Evolutionary conservation across 805 yeast genomes (phyloP), one percentile per base, ranked within the genome.

Genomic region (Kodamaea hsintzibuensis): DNA sequence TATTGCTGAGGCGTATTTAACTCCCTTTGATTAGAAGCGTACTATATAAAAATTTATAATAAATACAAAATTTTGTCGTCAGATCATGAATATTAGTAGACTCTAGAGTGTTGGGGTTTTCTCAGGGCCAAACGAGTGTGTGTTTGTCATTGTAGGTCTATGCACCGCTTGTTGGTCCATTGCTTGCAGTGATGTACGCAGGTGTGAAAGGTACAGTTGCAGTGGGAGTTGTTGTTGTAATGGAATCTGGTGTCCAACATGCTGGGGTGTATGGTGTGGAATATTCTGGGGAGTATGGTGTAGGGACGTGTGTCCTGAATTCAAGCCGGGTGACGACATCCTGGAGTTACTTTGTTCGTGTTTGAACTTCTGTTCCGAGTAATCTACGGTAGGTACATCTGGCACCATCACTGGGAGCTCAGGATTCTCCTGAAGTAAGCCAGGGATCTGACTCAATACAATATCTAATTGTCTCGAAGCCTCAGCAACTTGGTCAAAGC

Each of bases 1-100:
- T 57, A 96, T 91, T 48, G 99, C 99, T 25, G 99, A 95, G 72
- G 93, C 97, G 7, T 93, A 91, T 71, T 79, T 93, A 62, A 88
- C 92, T 43, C 96, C 95, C 50, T 91, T 91, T 67, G 96, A 90
- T 66, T 89, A 72, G 64, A 38, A 27, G 17, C 16, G 25, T n/a
- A 38, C 14, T 47, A 33, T 12, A 17, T 19, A 19, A 17, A 42
- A 42, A 27, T 25, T 43, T 42, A 43, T 43, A 22, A 43, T 43
- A 43, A 22, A 43, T 25, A 43, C 33, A 27, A 43, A 43, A n/a
- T 43, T 30, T 30, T 43, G 47, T 25, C 33, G 37, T 27, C 37
- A 25, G 19, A 16, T 43, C 47, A 43, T 43, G 33, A 27, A 10
- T 43, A 25, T 22, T 43, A 43, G 17, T 18, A 18, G 25, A 16